Evolutionary conservation across 1,284 basidiomycete species (phyloP).

Genomic region (Boletus nobilissimus): DNA sequence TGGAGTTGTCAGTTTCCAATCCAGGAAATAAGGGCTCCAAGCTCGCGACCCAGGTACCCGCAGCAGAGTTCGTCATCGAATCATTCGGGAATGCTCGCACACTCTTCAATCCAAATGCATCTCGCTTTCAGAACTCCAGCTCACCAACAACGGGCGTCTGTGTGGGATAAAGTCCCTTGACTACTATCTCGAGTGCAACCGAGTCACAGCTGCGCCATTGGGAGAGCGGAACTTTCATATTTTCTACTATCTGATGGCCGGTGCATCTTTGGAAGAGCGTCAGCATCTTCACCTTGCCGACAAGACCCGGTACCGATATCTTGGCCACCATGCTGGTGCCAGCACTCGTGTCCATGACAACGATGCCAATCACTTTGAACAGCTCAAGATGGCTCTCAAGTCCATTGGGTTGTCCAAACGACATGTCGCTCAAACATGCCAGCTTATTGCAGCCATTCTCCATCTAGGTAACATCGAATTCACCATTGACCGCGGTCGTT

Average conservation of each 20-base stretch:
- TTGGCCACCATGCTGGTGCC: too few species aligned
- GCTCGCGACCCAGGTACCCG: too few species aligned
- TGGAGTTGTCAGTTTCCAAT: too few species aligned
- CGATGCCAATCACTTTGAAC: constrained; percentile 87
- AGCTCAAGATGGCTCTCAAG: constrained; percentile 94
- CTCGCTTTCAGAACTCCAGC: constrained; percentile 92
- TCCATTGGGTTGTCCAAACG: constrained; percentile 92
- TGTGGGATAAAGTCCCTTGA: constrained; percentile 94
- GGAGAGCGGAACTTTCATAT: constrained; percentile 97
- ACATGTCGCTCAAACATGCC: constrained; percentile 93
- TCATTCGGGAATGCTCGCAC: too few species aligned
- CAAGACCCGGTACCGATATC: too few species aligned
- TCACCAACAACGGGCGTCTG: constrained; percentile 88
- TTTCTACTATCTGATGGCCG: constrained; percentile 92
- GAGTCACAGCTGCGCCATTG: constrained; percentile 83
- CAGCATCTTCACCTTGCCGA: too few species aligned
- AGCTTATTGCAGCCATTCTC: constrained; percentile 93
- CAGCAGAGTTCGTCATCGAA: too few species aligned
- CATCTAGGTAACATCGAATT: constrained; percentile 98
- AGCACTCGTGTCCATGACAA: too few species aligned
- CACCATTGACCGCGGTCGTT: constrained; percentile 79
- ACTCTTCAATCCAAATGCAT: constrained; percentile 82
- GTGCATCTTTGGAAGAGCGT: too few species aligned
- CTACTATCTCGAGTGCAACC: constrained; percentile 93
- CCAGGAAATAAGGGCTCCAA: too few species aligned